These are phyloP conservation scores for Neurospora sublineolata DNA, from an alignment of 495 filamentous ascomycete species.

Conservation along the genomic window DNA sequence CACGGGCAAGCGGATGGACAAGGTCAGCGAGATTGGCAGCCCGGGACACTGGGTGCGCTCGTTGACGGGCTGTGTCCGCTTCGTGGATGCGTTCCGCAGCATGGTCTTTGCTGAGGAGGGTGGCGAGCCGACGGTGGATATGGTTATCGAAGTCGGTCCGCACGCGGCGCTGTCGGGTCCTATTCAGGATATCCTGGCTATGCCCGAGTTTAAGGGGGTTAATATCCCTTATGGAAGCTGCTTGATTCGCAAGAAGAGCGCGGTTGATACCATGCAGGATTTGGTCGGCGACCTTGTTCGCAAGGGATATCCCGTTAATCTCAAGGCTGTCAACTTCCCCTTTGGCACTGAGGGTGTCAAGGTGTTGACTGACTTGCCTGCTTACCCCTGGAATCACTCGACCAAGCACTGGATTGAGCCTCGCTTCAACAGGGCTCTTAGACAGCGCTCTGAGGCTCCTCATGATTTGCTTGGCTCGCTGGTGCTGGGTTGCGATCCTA, in stretches of 20 bases:
- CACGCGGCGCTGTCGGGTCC: constrained; percentile 40
- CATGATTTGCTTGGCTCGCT: constrained; percentile 41
- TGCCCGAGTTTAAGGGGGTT: constrained; percentile 10
- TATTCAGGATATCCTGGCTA: constrained; percentile 36
- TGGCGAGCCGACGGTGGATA: constrained; percentile 12
- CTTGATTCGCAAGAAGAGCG: constrained; percentile 23
- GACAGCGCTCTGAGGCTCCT: constrained; percentile 19
- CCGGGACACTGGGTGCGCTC: constrained; percentile 35
- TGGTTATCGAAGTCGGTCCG: constrained; percentile 28
- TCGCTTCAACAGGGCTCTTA: constrained; percentile 29
- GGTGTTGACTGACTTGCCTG: constrained; percentile 24
- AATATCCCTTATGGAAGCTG: constrained; percentile 16
- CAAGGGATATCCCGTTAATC: constrained; percentile 31
- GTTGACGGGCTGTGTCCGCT: constrained; percentile 32
- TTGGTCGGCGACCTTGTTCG: constrained; percentile 18
- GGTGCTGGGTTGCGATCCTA: constrained; percentile 15
- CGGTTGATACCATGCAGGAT: constrained; percentile 21
- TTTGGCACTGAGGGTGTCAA: constrained; percentile 19
- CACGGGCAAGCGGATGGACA: constrained; percentile 10
- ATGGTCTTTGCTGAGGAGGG: constrained; percentile 13
- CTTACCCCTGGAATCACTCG: constrained; percentile 36
- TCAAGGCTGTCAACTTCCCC: constrained; percentile 26
- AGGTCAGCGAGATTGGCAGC: constrained; percentile 13
- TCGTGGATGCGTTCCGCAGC: constrained; percentile 28
- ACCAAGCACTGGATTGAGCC: constrained; percentile 34